A percentile compares a stretch with the other conserved stretches of the same genome.
Conservation (phyloP, 2,329 filamentous ascomycete genomes). For the Penicillium glabrum region DNA sequence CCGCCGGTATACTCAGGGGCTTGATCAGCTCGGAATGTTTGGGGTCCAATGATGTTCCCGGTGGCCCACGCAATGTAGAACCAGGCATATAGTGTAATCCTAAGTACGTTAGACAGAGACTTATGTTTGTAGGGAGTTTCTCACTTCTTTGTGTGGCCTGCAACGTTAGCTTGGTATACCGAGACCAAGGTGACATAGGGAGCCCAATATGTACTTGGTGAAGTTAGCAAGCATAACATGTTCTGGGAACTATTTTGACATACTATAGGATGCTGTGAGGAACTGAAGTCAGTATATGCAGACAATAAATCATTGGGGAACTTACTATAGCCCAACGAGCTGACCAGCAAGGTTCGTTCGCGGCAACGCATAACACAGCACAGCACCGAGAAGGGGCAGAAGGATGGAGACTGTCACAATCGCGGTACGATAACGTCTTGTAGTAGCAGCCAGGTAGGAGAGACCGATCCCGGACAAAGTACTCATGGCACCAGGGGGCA, state of each 20-base stretch:
- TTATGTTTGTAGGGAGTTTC: neutral
- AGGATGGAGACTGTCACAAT: conserved; percentile 31
- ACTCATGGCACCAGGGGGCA: conserved; percentile 37
- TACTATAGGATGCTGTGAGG: neutral
- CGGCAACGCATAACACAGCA: conserved; percentile 30
- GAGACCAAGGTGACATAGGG: conserved; percentile 32
- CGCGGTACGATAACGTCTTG: conserved; percentile 18
- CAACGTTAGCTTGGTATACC: conserved; percentile 33
- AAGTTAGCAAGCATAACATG: neutral
- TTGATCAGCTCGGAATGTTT: conserved; percentile 35
- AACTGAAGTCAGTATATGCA: neutral
- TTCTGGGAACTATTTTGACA: conserved; percentile 3
- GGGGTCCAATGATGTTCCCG: conserved; percentile 45
- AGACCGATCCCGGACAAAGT: conserved; percentile 32
- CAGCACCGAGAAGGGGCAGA: conserved; percentile 31
- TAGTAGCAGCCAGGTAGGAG: conserved; percentile 30
- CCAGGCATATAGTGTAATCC: conserved; percentile 37
- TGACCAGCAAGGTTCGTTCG: conserved; percentile 38
- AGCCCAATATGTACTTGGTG: conserved; percentile 39
- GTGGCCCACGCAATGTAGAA: conserved; percentile 43
- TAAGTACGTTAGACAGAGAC: neutral
- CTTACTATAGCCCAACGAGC: conserved; percentile 39
- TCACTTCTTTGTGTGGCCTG: conserved; percentile 42
- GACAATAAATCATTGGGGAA: neutral
- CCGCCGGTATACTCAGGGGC: conserved; percentile 41